Evolutionary conservation across 306 rosid species (phyloP).

Genomic region (Acacia melanoxylon): DNA sequence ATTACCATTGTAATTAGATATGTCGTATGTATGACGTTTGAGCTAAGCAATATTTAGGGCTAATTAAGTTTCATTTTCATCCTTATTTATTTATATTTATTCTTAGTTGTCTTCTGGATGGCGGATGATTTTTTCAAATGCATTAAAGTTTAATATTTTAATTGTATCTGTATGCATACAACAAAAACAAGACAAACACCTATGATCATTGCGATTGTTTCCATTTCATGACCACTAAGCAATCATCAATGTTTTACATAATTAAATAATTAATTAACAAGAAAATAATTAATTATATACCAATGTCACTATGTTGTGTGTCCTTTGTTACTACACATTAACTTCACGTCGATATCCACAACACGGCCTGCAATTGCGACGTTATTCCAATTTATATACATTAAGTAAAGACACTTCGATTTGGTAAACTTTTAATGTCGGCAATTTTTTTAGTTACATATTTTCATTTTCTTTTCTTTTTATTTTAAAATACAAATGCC

Average conservation of each 20-base stretch:
- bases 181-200: slow-evolving; percentile 1
- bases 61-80: neutral
- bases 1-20: neutral
- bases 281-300: neutral
- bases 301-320: neutral
- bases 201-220: neutral
- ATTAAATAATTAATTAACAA: neutral
- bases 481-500: neutral
- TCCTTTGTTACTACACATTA: neutral
- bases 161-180: neutral
- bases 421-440: neutral
- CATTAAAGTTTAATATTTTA: neutral
- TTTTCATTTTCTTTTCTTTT: neutral
- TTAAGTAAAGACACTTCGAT: neutral
- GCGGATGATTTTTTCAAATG: neutral
- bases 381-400: neutral
- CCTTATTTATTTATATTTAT: too few species aligned
- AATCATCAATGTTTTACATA: neutral
- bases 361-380: slow-evolving; percentile 17
- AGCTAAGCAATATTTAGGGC: neutral
- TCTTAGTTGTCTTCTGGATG: neutral
- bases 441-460: neutral
- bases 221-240: neutral
- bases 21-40: neutral
- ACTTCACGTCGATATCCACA: slow-evolving; percentile 19